Percentiles rank a stretch among this genome's conserved stretches.
Conservation (phyloP, 768 basidiomycete species). For the Clathrus columnatus region DNA sequence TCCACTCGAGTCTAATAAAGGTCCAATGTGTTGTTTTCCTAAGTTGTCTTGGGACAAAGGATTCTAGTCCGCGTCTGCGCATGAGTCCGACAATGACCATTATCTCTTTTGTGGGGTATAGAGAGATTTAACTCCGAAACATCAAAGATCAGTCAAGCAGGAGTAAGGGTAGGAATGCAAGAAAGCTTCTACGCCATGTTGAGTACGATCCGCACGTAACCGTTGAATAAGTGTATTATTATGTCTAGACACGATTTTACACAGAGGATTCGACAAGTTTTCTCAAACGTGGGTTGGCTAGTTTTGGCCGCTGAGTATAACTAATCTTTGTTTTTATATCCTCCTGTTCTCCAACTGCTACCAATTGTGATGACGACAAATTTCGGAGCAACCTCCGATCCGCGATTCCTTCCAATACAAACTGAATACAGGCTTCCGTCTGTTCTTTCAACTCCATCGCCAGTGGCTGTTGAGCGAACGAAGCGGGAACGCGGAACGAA, state of each 20-base stretch:
- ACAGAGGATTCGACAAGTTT: background rate
- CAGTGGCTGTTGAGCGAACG: slow-evolving; percentile 48
- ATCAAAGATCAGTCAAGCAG: too few species aligned
- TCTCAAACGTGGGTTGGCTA: background rate
- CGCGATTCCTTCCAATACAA: slow-evolving; percentile 37
- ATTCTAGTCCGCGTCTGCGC: too few species aligned
- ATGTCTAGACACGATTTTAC: background rate
- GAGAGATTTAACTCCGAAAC: too few species aligned
- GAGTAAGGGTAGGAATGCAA: too few species aligned
- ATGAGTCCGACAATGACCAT: too few species aligned
- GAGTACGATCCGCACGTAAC: too few species aligned
- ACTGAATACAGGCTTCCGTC: slow-evolving; percentile 61
- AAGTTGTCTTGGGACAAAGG: too few species aligned
- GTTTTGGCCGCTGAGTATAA: background rate
- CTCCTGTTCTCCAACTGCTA: background rate
- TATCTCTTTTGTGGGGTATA: too few species aligned
- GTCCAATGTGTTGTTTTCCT: too few species aligned
- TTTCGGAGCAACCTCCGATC: background rate
- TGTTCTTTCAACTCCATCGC: slow-evolving; percentile 49
- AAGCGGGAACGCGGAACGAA: slow-evolving; percentile 54
- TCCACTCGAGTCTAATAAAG: too few species aligned
- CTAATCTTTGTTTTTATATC: background rate
- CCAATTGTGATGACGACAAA: background rate
- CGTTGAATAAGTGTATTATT: background rate
- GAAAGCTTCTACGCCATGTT: too few species aligned